A percentile compares a stretch with the other conserved stretches of the same genome.
Evolutionary conservation across 768 basidiomycete species (phyloP).

Genomic region (Hericium erinaceus): DNA sequence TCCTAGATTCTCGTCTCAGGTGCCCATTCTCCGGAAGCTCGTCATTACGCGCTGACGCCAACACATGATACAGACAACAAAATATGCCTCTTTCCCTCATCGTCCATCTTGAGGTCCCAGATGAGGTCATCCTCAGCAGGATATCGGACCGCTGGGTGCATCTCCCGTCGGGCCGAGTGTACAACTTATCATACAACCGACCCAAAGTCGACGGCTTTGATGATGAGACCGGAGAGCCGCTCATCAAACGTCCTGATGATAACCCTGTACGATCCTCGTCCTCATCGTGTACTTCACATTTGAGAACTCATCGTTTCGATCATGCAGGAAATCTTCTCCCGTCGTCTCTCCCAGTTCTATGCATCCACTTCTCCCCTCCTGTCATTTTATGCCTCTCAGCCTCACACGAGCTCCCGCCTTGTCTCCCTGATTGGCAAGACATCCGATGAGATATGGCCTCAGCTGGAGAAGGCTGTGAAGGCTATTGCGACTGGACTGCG

Average conservation of each 20-base stretch:
- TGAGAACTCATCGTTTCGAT: background rate
- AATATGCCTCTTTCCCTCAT: conserved; percentile 66
- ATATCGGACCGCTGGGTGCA: conserved; percentile 91
- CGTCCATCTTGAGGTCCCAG: conserved; percentile 83
- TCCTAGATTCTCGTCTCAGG: conserved; percentile 71
- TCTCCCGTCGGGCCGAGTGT: conserved; percentile 78
- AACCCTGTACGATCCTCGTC: conserved; percentile 53
- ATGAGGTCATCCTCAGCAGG: conserved; percentile 73
- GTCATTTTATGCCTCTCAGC: conserved; percentile 46
- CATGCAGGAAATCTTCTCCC: conserved; percentile 64
- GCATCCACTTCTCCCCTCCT: conserved; percentile 75
- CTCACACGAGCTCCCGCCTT: conserved; percentile 33
- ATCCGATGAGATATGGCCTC: conserved; percentile 87
- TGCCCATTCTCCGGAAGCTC: conserved; percentile 22
- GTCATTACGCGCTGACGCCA: background rate
- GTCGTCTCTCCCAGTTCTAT: conserved; percentile 71
- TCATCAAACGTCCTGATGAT: conserved; percentile 86
- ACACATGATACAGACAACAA: conserved; percentile 35
- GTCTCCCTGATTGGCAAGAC: conserved; percentile 61
- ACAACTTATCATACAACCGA: conserved; percentile 82
- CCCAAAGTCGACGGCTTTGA: conserved; percentile 75
- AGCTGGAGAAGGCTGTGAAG: conserved; percentile 55
- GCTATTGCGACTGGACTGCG: conserved; percentile 49
- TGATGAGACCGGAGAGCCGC: conserved; percentile 78
- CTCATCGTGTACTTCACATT: conserved; percentile 1